Percentiles rank a stretch among this genome's conserved stretches.
Conservation (phyloP, 2,329 filamentous ascomycete species). For the Monilinia fructicola region DNA sequence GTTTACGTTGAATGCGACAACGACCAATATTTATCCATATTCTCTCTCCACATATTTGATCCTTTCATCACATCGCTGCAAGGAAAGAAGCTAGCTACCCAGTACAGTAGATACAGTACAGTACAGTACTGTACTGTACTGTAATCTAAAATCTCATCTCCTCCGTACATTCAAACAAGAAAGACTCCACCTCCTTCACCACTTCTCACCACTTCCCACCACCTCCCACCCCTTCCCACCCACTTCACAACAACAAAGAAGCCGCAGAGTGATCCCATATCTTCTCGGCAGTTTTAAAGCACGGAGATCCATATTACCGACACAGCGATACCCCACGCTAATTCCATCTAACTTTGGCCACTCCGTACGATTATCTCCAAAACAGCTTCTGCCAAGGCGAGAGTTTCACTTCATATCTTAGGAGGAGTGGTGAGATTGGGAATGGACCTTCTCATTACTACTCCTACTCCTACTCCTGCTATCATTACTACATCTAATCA, state of each 20-base stretch:
- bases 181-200: not conserved
- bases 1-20: too few species aligned
- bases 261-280: constrained; percentile 4
- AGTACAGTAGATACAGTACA: too few species aligned
- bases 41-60: too few species aligned
- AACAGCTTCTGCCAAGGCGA: constrained; percentile 12
- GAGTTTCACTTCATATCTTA: constrained; percentile 11
- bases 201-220: too few species aligned
- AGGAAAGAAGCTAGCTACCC: too few species aligned
- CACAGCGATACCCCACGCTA: not conserved
- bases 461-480: not conserved
- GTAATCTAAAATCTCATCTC: too few species aligned
- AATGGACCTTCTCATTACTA: not conserved
- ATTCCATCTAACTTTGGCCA: not conserved
- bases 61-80: too few species aligned
- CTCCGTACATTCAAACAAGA: not conserved
- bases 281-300: not conserved
- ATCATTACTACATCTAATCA: not conserved
- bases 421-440: constrained; percentile 12
- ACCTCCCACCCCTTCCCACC: not conserved
- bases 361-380: not conserved
- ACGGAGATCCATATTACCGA: constrained; percentile 12
- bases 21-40: too few species aligned
- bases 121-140: too few species aligned
- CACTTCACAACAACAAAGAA: not conserved